These are phyloP conservation scores for Phytophthora ohioensis DNA, from an alignment of 352 stramenopile species.

Conservation along the genomic window DNA sequence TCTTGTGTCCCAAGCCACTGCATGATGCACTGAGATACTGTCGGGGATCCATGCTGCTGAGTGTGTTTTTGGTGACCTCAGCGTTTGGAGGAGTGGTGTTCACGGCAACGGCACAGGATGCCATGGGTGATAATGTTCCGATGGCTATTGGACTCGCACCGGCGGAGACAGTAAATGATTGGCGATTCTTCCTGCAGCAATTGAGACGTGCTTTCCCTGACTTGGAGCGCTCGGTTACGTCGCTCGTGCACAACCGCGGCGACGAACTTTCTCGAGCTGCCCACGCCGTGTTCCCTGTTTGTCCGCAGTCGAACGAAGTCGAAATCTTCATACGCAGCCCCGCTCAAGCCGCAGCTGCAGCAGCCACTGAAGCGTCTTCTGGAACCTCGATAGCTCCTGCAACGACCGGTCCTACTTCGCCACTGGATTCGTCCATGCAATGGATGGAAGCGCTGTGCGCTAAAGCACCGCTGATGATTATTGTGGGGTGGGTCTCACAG, in stretches of 20 bases:
- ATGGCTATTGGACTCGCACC: constrained; percentile 67
- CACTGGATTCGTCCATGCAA: constrained; percentile 53
- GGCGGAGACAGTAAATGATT: constrained; percentile 63
- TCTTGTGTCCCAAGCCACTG: constrained; percentile 73
- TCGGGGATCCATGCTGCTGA: constrained; percentile 68
- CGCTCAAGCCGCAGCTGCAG: constrained; percentile 2
- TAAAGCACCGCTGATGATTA: constrained; percentile 82
- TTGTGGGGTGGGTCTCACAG: constrained; percentile 84
- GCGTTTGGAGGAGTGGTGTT: constrained; percentile 76
- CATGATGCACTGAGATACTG: constrained; percentile 67
- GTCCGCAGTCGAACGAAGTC: constrained; percentile 64
- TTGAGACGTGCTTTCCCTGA: constrained; percentile 65
- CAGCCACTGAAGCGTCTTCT: constrained; percentile 4
- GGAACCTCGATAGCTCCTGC: neutral
- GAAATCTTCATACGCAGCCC: constrained; percentile 57
- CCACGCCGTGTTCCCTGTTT: constrained; percentile 59
- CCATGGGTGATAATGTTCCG: constrained; percentile 80
- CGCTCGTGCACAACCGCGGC: constrained; percentile 76
- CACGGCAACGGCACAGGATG: constrained; percentile 74
- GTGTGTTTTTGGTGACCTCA: constrained; percentile 75
- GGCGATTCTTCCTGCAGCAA: constrained; percentile 75
- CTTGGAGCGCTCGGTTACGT: constrained; percentile 55
- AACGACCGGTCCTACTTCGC: constrained; percentile 20
- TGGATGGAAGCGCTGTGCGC: constrained; percentile 72
- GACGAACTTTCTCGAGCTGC: constrained; percentile 55